phyloP scores from a whole-genome alignment of 2,329 filamentous ascomycete genomes.

The Shiraia sp. region DNA sequence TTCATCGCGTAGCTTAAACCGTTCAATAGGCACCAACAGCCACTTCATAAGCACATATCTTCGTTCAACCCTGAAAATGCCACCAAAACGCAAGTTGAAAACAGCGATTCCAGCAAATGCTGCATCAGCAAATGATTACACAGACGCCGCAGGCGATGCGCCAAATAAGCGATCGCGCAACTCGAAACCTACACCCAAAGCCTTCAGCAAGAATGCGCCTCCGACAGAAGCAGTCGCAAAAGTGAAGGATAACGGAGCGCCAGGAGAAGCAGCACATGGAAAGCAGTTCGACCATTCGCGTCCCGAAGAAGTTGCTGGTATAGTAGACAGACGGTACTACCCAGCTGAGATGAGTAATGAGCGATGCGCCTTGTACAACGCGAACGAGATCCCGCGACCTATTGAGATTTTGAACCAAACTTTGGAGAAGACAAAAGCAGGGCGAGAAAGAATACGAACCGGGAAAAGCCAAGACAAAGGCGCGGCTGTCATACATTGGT shows the following conservation, averaged over 20 bases:
- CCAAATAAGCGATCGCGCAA: constrained; percentile 44
- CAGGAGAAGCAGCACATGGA: constrained; percentile 13
- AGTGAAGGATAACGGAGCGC: constrained; percentile 21
- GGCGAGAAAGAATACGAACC: constrained; percentile 54
- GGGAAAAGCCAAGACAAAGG: constrained; percentile 45
- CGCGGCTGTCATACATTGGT: constrained; percentile 82
- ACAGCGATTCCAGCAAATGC: constrained; percentile 36
- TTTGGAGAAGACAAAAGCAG: constrained; percentile 61
- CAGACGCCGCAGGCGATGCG: constrained; percentile 36
- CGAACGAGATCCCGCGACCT: constrained; percentile 70
- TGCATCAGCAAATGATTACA: constrained; percentile 35
- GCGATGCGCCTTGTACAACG: constrained; percentile 73
- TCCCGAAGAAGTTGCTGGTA: constrained; percentile 42
- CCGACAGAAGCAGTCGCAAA: constrained; percentile 11
- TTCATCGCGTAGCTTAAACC: too few relatives aligned
- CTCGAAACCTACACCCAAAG: constrained; percentile 33
- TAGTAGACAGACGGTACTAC: constrained; percentile 68
- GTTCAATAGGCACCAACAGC: too few relatives aligned
- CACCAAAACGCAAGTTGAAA: constrained; percentile 19
- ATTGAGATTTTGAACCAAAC: constrained; percentile 69
- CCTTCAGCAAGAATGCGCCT: constrained; percentile 19
- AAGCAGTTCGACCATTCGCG: constrained; percentile 42
- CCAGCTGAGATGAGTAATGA: constrained; percentile 83
- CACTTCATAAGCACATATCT: background rate
- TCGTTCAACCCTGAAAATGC: constrained; percentile 12